These are phyloP conservation scores for Exophiala xenobiotica DNA, from an alignment of 2,329 filamentous ascomycete species.

Conservation along the genomic window DNA sequence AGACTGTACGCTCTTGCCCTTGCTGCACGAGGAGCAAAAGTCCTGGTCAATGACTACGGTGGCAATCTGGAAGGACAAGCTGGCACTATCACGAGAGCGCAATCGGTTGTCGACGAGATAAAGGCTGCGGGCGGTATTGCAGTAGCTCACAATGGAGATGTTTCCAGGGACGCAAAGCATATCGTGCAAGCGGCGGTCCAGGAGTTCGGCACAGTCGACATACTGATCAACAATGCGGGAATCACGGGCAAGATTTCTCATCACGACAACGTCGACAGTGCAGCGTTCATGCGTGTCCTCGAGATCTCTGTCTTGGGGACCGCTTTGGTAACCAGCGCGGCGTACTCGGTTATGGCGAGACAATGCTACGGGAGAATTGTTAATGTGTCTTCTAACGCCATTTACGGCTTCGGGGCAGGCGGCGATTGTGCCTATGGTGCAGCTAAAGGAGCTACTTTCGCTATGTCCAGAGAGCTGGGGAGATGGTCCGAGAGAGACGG, in stretches of 20 bases:
- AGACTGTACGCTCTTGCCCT: constrained; percentile 36
- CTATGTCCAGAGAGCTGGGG: constrained; percentile 79
- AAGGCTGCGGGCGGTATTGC: constrained; percentile 87
- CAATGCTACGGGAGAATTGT: constrained; percentile 16
- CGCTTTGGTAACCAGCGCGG: constrained; percentile 13
- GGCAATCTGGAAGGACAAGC: constrained; percentile 44
- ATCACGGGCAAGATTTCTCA: constrained; percentile 40
- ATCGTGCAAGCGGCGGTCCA: constrained; percentile 39
- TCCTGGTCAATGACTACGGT: constrained; percentile 41
- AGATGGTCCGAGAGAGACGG: constrained; percentile 14
- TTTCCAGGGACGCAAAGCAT: constrained; percentile 42
- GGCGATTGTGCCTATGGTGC: constrained; percentile 71
- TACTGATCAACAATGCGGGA: constrained; percentile 54
- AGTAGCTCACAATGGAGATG: constrained; percentile 86
- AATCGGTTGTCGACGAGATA: constrained; percentile 50
- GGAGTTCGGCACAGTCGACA: constrained; percentile 44
- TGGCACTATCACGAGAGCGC: constrained; percentile 61
- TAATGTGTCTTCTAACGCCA: constrained; percentile 26
- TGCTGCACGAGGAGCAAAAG: constrained; percentile 33
- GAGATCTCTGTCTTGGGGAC: constrained; percentile 15
- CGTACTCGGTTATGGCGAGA: constrained; percentile 15
- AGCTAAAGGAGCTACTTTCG: constrained; percentile 87
- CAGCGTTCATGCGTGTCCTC: constrained; percentile 14
- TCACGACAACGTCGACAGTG: constrained; percentile 12
- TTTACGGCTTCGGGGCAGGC: constrained; percentile 26